These are phyloP conservation scores for Solanum bukasovii DNA, from an alignment of 257 asterid species.

Conservation along the genomic window DNA sequence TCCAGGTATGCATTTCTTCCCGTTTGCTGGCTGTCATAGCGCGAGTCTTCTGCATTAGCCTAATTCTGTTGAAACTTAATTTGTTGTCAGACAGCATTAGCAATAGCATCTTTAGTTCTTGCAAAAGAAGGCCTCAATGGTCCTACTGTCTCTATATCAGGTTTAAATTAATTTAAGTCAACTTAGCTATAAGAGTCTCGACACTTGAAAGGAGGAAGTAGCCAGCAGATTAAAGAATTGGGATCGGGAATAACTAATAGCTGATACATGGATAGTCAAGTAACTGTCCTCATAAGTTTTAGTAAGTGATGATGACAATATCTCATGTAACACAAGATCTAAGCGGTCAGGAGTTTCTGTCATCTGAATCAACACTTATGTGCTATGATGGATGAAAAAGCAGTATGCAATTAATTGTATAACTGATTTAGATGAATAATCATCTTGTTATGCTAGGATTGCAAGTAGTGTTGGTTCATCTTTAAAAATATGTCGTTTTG, in stretches of 20 bases:
- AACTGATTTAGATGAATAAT: neutral
- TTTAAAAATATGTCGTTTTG: neutral
- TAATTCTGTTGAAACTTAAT: neutral
- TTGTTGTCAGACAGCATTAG: neutral
- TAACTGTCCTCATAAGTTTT: neutral
- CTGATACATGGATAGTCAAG: neutral
- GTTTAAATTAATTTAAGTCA: neutral
- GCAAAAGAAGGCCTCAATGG: neutral
- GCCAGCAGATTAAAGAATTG: neutral
- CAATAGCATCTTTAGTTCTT: neutral
- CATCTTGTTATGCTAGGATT: neutral
- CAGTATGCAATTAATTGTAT: neutral
- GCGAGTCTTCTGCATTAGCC: neutral
- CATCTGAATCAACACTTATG: neutral
- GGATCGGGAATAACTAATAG: neutral
- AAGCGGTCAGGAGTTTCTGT: neutral
- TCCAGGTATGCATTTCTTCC: slow-evolving; percentile 19
- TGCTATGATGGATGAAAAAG: neutral
- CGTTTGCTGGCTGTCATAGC: neutral
- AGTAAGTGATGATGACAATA: neutral
- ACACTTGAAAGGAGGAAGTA: neutral
- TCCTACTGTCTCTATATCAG: neutral
- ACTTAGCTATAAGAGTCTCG: neutral
- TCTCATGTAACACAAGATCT: neutral
- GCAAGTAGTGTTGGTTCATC: neutral